Percentiles rank a stretch among this genome's conserved stretches.
Evolutionary conservation across 768 basidiomycete genomes (phyloP).

Genomic region (Lentinula edodes): DNA sequence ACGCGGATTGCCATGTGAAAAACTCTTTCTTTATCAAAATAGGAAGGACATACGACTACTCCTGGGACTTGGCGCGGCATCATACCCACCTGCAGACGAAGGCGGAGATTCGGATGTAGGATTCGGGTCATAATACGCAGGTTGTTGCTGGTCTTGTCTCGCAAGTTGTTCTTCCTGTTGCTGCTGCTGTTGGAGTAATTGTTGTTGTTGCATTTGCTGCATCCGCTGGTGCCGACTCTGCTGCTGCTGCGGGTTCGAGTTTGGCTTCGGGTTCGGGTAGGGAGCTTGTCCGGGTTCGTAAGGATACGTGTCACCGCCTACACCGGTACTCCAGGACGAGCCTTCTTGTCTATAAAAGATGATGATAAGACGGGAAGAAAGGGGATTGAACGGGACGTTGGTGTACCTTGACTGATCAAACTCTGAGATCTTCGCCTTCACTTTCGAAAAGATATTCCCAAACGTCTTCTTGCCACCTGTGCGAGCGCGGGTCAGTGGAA

Average conservation of each 20-base stretch:
- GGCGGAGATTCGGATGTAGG: constrained; percentile 7
- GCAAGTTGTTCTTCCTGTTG: neutral
- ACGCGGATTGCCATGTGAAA: too few species aligned
- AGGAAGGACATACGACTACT: neutral
- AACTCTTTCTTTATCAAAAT: neutral
- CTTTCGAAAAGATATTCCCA: constrained; percentile 63
- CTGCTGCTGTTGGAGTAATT: neutral
- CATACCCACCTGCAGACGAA: neutral
- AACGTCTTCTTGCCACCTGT: constrained; percentile 77
- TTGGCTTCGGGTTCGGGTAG: constrained; percentile 8
- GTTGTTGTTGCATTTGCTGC: neutral
- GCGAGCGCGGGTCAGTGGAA: neutral
- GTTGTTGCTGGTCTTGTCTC: constrained; percentile 11
- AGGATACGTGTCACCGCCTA: constrained; percentile 15
- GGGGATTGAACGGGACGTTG: neutral
- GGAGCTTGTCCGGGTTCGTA: constrained; percentile 11
- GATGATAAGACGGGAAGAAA: neutral
- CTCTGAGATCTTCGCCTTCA: constrained; percentile 81
- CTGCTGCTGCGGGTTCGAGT: neutral
- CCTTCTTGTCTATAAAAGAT: neutral
- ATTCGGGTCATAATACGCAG: constrained; percentile 32
- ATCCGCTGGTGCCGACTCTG: constrained; percentile 1
- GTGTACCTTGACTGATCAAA: constrained; percentile 52
- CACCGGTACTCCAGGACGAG: neutral
- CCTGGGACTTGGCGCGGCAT: neutral